Percentiles rank a stretch among this genome's conserved stretches.
phyloP scores from a whole-genome alignment of 768 basidiomycete species.

The Cystoderma amianthinum region DNA sequence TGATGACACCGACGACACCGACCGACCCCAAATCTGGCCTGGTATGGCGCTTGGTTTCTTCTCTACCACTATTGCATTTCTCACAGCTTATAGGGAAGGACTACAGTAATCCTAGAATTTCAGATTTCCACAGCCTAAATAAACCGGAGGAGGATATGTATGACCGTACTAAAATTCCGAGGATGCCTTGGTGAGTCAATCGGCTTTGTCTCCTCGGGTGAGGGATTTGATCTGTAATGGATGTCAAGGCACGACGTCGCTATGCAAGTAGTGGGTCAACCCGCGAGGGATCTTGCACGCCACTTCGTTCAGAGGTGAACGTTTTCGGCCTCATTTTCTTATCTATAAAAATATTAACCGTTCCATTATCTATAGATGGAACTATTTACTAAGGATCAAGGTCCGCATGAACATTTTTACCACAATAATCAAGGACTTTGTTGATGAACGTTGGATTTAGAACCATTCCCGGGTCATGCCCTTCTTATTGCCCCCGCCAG shows the following conservation, averaged over 20 bases:
- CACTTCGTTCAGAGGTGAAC: constrained; percentile 88
- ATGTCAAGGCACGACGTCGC: constrained; percentile 87
- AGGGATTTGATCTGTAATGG: background rate
- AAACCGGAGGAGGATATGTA: constrained; percentile 96
- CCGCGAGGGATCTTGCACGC: constrained; percentile 87
- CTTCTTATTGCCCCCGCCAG: constrained; percentile 88
- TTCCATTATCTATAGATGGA: constrained; percentile 58
- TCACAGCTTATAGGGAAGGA: constrained; percentile 65
- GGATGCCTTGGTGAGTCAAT: constrained; percentile 87
- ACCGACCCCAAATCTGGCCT: constrained; percentile 77
- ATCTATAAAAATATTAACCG: background rate
- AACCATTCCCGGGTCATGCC: constrained; percentile 93
- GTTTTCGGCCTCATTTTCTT: background rate
- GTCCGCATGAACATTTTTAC: constrained; percentile 28
- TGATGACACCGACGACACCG: constrained; percentile 70
- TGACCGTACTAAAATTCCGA: constrained; percentile 79
- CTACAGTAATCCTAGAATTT: constrained; percentile 84
- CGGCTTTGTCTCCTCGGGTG: background rate
- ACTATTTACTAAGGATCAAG: constrained; percentile 89
- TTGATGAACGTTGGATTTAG: constrained; percentile 26
- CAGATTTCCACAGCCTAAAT: constrained; percentile 78
- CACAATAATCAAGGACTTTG: constrained; percentile 3
- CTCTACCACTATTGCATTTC: background rate
- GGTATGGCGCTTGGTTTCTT: constrained; percentile 35
- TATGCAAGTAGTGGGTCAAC: constrained; percentile 93